A percentile compares a stretch with the other conserved stretches of the same genome.
Conservation (phyloP, 2,329 filamentous ascomycete genomes). For the Rhynchosporium agropyri region DNA sequence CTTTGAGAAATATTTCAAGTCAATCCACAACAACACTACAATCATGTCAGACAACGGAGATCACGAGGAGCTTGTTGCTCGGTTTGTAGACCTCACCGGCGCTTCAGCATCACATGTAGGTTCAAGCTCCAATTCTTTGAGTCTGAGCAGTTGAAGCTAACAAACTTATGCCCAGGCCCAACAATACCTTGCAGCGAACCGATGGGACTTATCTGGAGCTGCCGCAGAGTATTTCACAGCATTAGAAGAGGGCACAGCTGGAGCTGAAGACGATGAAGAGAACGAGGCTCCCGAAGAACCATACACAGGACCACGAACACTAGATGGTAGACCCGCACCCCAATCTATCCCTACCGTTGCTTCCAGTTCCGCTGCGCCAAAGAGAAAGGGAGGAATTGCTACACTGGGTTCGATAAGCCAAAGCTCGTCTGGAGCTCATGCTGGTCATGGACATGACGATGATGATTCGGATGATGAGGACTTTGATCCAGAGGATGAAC, state of each 20-base stretch:
- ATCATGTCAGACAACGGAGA: constrained; percentile 43
- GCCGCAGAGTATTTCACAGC: constrained; percentile 64
- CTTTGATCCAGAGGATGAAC: constrained; percentile 58
- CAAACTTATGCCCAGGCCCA: constrained; percentile 47
- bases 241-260: constrained; percentile 53
- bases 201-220: constrained; percentile 68
- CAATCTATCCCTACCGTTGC: constrained; percentile 41
- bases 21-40: constrained; percentile 39
- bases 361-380: constrained; percentile 34
- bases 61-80: constrained; percentile 51
- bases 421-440: constrained; percentile 32
- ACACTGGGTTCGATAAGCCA: constrained; percentile 57
- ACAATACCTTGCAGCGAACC: constrained; percentile 64
- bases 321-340: constrained; percentile 63
- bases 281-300: constrained; percentile 48
- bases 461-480: constrained; percentile 63
- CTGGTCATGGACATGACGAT: constrained; percentile 54
- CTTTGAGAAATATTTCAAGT: background rate
- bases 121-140: constrained; percentile 6
- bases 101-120: constrained; percentile 52
- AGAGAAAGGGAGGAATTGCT: constrained; percentile 53
- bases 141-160: constrained; percentile 19
- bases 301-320: constrained; percentile 64
- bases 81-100: constrained; percentile 61
- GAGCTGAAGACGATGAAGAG: constrained; percentile 36